A percentile compares a stretch with the other conserved stretches of the same genome.
phyloP scores from a whole-genome alignment of 2,329 filamentous ascomycete species.

The Colletotrichum ledebouriae region DNA sequence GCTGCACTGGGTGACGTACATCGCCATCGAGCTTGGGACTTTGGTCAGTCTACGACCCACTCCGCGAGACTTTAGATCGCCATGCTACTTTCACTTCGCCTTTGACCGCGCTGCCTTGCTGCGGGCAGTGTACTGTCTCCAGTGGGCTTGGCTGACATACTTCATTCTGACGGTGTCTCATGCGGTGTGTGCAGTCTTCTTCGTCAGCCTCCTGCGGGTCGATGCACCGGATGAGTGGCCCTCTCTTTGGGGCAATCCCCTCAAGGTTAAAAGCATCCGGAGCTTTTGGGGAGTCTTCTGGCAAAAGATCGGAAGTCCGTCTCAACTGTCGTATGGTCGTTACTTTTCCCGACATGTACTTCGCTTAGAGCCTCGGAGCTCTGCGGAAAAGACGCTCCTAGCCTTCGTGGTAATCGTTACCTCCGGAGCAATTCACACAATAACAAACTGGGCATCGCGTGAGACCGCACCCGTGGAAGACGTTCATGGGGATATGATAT shows the following conservation, averaged over 20 bases:
- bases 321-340: neutral
- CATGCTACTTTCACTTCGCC: neutral
- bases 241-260: neutral
- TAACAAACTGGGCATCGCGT: neutral
- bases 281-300: neutral
- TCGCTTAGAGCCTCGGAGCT: accelerated
- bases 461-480: neutral
- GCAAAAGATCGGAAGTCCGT: neutral
- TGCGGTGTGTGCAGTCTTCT: neutral
- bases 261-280: neutral
- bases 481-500: neutral
- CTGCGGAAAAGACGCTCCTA: neutral
- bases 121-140: neutral
- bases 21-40: neutral
- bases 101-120: neutral
- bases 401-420: neutral
- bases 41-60: neutral
- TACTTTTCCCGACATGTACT: neutral
- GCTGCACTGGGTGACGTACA: neutral
- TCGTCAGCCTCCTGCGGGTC: neutral
- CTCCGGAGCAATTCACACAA: neutral
- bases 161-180: neutral
- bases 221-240: neutral
- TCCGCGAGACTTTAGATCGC: neutral
- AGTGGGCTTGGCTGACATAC: slow-evolving; percentile 12